These are phyloP conservation scores for Cercospora sesami DNA, from an alignment of 2,329 filamentous ascomycete genomes.

Conservation along the genomic window DNA sequence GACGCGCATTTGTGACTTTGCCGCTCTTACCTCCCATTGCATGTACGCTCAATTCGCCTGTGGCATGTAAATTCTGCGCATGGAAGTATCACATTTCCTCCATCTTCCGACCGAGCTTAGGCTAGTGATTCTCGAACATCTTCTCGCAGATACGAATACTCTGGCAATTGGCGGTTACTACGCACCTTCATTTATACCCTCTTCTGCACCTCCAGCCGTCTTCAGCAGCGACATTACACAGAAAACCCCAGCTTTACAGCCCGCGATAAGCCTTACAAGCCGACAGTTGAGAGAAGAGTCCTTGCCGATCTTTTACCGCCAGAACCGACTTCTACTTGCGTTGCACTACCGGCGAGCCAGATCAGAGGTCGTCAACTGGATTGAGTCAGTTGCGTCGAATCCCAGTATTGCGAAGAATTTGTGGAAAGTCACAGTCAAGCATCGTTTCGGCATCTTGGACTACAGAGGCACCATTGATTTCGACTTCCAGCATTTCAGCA, in stretches of 20 bases:
- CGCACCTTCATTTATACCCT: constrained; percentile 4
- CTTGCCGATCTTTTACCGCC: constrained; percentile 21
- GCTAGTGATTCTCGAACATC: constrained; percentile 17
- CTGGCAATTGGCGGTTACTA: constrained; percentile 18
- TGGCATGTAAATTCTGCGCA: not conserved
- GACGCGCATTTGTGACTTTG: not conserved
- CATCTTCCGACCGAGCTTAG: constrained; percentile 22
- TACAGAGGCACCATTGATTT: constrained; percentile 21
- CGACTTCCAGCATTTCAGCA: constrained; percentile 17
- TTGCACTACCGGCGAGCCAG: constrained; percentile 19
- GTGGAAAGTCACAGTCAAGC: constrained; percentile 18
- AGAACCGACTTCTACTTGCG: constrained; percentile 19
- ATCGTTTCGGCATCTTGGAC: constrained; percentile 23
- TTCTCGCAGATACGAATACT: constrained; percentile 4
- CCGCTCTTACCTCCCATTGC: not conserved
- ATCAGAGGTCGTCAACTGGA: constrained; percentile 16
- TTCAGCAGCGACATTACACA: constrained; percentile 11
- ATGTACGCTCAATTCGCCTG: not conserved
- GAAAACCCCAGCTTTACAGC: constrained; percentile 7
- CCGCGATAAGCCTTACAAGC: constrained; percentile 16
- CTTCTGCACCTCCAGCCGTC: constrained; percentile 12
- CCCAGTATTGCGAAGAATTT: constrained; percentile 10
- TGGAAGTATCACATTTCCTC: constrained; percentile 10
- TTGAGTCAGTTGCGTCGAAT: constrained; percentile 7
- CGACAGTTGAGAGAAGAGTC: constrained; percentile 19